phyloP scores from a whole-genome alignment of 2,329 filamentous ascomycete genomes.

The Lachnellula subtilissima region DNA sequence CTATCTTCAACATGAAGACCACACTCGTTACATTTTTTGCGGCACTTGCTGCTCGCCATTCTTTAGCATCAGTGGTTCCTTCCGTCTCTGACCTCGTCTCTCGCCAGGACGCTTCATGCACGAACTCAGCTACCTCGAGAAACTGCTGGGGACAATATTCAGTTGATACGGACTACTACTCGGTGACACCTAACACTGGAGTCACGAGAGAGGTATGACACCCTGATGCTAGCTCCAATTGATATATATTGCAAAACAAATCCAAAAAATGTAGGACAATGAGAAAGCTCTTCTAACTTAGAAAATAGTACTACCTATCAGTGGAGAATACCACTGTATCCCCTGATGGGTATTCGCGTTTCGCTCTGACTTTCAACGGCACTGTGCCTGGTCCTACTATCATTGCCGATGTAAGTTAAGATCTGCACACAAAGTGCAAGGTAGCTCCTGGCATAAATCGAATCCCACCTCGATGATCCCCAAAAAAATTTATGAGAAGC shows the following conservation, averaged over 20 bases:
- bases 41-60: slow-evolving; percentile 13
- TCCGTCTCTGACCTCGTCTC: slow-evolving; percentile 9
- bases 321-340: slow-evolving; percentile 25
- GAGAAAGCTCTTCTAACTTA: background rate
- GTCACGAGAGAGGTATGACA: slow-evolving; percentile 29
- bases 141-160: slow-evolving; percentile 31
- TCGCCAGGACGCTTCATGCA: slow-evolving; percentile 18
- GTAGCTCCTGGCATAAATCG: too few relatives aligned
- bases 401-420: slow-evolving; percentile 29
- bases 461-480: too few relatives aligned
- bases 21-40: slow-evolving; percentile 21
- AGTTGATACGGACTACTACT: slow-evolving; percentile 30
- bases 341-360: slow-evolving; percentile 40
- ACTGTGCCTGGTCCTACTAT: slow-evolving; percentile 36
- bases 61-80: slow-evolving; percentile 21
- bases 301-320: slow-evolving; percentile 22
- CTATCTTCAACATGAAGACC: slow-evolving; percentile 24
- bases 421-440: too few relatives aligned
- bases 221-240: background rate
- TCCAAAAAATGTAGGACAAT: too few relatives aligned
- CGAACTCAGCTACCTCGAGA: slow-evolving; percentile 29
- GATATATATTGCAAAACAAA: background rate
- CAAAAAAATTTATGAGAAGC: too few relatives aligned
- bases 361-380: slow-evolving; percentile 47
- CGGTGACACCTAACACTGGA: slow-evolving; percentile 30